Percentiles rank a stretch among this genome's conserved stretches.
Conservation (phyloP, 352 stramenopile species). For the Globisporangium rhizosaccharum region DNA sequence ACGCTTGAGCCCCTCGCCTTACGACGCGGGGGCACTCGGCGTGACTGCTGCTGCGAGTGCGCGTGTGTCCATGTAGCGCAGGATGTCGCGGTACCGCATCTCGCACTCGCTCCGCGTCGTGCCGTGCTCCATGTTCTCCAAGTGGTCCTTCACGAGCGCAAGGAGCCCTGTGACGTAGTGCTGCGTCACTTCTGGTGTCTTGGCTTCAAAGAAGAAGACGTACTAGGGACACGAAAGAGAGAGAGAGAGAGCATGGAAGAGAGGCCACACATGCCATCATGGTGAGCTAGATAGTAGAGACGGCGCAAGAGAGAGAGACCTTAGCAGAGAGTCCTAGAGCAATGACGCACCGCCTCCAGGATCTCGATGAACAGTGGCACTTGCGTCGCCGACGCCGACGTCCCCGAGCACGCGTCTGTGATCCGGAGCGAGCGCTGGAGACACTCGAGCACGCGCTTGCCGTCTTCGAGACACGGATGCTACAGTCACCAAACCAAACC, state of each 20-base stretch:
- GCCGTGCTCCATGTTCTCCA: conserved; percentile 87
- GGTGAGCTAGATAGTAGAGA: no score
- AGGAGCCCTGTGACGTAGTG: conserved; percentile 75
- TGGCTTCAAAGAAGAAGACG: conserved; percentile 93
- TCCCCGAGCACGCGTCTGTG: conserved; percentile 80
- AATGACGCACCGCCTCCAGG: conserved; percentile 73
- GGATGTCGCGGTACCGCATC: conserved; percentile 79
- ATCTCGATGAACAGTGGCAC: conserved; percentile 96
- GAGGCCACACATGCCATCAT: no score
- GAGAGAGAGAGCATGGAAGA: conserved; percentile 1
- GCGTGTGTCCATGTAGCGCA: conserved; percentile 67
- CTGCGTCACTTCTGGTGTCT: conserved; percentile 60
- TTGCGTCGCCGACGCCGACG: conserved; percentile 77
- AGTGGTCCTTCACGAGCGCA: conserved; percentile 91
- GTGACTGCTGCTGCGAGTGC: conserved; percentile 13
- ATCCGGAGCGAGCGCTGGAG: conserved; percentile 95
- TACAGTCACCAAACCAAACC: conserved; percentile 13
- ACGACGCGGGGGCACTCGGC: background rate
- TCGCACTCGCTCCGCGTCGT: conserved; percentile 66
- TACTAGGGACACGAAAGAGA: conserved; percentile 32
- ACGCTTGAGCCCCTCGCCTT: no score
- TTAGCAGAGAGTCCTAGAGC: background rate
- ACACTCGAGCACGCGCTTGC: conserved; percentile 94
- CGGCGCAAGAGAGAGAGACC: background rate
- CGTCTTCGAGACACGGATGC: conserved; percentile 84